These are phyloP conservation scores for Colletotrichum sansevieriae DNA, from an alignment of 2,329 filamentous ascomycete species.

Conservation along the genomic window DNA sequence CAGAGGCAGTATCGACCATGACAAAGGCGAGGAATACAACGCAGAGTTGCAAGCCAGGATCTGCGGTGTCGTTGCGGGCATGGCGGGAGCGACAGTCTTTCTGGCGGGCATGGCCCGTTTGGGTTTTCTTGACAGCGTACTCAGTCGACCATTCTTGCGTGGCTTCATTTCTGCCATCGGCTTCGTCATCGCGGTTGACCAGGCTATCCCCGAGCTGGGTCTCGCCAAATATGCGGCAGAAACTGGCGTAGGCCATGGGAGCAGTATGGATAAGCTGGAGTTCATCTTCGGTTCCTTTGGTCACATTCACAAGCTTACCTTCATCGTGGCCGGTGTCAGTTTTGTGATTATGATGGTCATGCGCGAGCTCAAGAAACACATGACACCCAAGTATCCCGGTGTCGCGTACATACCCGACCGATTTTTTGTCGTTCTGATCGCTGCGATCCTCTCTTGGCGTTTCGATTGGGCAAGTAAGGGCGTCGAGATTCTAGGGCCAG, in stretches of 20 bases:
- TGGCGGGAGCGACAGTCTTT: slow-evolving; percentile 91
- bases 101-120: slow-evolving; percentile 86
- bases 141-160: slow-evolving; percentile 90
- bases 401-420: slow-evolving; percentile 94
- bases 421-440: slow-evolving; percentile 88
- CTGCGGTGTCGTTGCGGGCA: slow-evolving; percentile 87
- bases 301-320: slow-evolving; percentile 80
- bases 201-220: slow-evolving; percentile 91
- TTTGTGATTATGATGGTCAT: slow-evolving; percentile 93
- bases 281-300: slow-evolving; percentile 80
- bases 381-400: slow-evolving; percentile 83
- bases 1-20: slow-evolving; percentile 79
- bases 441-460: slow-evolving; percentile 82
- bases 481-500: slow-evolving; percentile 84
- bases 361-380: slow-evolving; percentile 81
- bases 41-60: slow-evolving; percentile 82
- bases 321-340: slow-evolving; percentile 80
- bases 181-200: slow-evolving; percentile 95
- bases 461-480: slow-evolving; percentile 85
- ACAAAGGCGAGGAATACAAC: slow-evolving; percentile 73
- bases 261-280: slow-evolving; percentile 84
- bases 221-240: slow-evolving; percentile 75
- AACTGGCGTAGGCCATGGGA: slow-evolving; percentile 80
- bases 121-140: slow-evolving; percentile 93
- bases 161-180: slow-evolving; percentile 98